Evolutionary conservation across 352 stramenopile species (phyloP).

Genomic region (Phytopythium delawarense): DNA sequence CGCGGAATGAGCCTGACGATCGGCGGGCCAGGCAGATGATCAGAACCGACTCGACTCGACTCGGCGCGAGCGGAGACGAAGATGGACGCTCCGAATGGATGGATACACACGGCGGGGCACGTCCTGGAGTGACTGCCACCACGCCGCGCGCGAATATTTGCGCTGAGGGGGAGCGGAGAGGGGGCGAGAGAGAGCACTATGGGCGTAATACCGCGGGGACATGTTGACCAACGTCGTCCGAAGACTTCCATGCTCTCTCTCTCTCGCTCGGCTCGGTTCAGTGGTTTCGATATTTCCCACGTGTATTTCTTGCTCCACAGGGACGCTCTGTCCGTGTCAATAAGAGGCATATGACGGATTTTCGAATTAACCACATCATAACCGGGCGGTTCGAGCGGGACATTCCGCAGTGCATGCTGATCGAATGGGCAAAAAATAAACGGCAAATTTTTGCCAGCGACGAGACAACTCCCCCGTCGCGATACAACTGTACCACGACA

Average conservation of each 20-base stretch:
- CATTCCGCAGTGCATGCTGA: neutral
- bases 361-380: neutral
- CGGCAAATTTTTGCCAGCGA: constrained; percentile 1
- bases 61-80: neutral
- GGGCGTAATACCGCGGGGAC: neutral
- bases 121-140: neutral
- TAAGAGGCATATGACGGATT: neutral
- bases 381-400: neutral
- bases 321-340: neutral
- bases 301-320: neutral
- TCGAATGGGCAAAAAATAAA: neutral
- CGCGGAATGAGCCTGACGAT: constrained; percentile 2
- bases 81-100: constrained; percentile 6
- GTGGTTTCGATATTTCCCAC: constrained; percentile 6
- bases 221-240: constrained; percentile 2
- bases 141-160: constrained; percentile 1
- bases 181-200: neutral
- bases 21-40: neutral
- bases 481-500: neutral
- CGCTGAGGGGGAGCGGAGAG: neutral
- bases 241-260: too few relatives aligned
- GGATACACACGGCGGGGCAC: constrained; percentile 1
- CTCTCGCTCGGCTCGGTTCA: constrained; percentile 3
- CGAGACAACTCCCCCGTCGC: neutral
- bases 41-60: neutral